These are phyloP conservation scores for Colletotrichum cereale DNA, from an alignment of 2,329 filamentous ascomycete species.

Conservation along the genomic window DNA sequence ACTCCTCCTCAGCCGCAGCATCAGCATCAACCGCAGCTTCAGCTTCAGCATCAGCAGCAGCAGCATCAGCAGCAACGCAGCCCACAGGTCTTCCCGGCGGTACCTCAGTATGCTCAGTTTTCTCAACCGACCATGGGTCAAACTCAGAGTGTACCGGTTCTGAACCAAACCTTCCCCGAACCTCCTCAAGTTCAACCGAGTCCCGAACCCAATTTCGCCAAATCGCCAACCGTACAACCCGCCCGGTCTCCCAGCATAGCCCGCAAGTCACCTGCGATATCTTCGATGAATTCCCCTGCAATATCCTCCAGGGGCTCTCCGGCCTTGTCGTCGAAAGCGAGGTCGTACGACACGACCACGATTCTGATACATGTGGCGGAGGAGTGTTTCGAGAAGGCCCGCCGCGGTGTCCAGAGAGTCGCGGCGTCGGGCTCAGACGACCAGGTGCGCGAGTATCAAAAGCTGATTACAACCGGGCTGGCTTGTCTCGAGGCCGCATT, in stretches of 20 bases:
- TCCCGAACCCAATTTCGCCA: slow-evolving; percentile 54
- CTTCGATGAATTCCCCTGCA: slow-evolving; percentile 42
- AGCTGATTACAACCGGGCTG: slow-evolving; percentile 78
- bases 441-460: slow-evolving; percentile 75
- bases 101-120: slow-evolving; percentile 36
- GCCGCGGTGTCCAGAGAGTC: slow-evolving; percentile 63
- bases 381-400: slow-evolving; percentile 79
- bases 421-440: slow-evolving; percentile 63
- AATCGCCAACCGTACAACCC: slow-evolving; percentile 55
- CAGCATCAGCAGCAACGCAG: slow-evolving; percentile 19
- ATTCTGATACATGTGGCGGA: slow-evolving; percentile 80
- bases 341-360: slow-evolving; percentile 64
- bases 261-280: slow-evolving; percentile 52
- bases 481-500: slow-evolving; percentile 79
- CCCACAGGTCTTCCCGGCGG: slow-evolving; percentile 22
- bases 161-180: slow-evolving; percentile 31
- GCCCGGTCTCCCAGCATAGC: slow-evolving; percentile 53
- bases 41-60: background rate
- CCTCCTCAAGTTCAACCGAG: slow-evolving; percentile 46
- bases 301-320: slow-evolving; percentile 50
- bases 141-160: slow-evolving; percentile 25
- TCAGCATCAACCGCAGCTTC: slow-evolving; percentile 21
- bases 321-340: slow-evolving; percentile 54
- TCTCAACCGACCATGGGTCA: slow-evolving; percentile 38
- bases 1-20: background rate